Percentiles rank a stretch among this genome's conserved stretches.
Evolutionary conservation across 1,139 yeast genomes (phyloP).

Genomic region (Blastobotrys petasosporus): DNA sequence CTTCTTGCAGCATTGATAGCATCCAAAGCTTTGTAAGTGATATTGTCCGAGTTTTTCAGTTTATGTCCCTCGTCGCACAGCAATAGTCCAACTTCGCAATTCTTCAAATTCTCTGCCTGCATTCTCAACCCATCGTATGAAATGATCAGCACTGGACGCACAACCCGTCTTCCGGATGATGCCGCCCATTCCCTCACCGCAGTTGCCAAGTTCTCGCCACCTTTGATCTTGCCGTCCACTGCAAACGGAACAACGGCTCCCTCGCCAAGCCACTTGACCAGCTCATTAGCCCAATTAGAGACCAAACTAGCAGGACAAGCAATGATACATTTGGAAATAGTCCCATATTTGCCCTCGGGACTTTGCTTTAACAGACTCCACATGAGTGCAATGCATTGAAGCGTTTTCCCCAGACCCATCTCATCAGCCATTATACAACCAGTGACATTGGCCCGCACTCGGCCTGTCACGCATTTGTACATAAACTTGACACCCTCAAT

Average conservation of each 20-base stretch:
- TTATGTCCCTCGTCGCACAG: conserved; percentile 97
- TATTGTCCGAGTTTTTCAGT: conserved; percentile 87
- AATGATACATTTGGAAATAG: conserved; percentile 85
- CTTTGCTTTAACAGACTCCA: conserved; percentile 92
- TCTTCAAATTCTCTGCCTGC: conserved; percentile 69
- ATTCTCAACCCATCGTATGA: conserved; percentile 91
- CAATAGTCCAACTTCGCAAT: conserved; percentile 79
- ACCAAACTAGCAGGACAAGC: conserved; percentile 96
- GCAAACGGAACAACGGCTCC: conserved; percentile 86
- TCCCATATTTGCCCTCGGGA: conserved; percentile 71
- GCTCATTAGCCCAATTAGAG: conserved; percentile 96
- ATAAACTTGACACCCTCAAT: conserved; percentile 90
- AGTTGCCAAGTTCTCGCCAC: conserved; percentile 49
- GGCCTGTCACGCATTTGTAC: conserved; percentile 85
- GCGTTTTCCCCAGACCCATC: conserved; percentile 96
- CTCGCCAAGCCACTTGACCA: conserved; percentile 92
- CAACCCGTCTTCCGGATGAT: conserved; percentile 83
- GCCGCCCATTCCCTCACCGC: conserved; percentile 82
- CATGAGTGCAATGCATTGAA: conserved; percentile 86
- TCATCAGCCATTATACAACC: conserved; percentile 99
- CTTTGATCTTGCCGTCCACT: conserved; percentile 68
- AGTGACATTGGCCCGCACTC: conserved; percentile 76
- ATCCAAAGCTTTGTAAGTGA: conserved; percentile 83
- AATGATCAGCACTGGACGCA: conserved; percentile 89
- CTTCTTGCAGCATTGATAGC: conserved; percentile 79